These are phyloP conservation scores for Pseudogymnoascus sp. DNA, from an alignment of 2,329 filamentous ascomycete species.

Conservation along the genomic window DNA sequence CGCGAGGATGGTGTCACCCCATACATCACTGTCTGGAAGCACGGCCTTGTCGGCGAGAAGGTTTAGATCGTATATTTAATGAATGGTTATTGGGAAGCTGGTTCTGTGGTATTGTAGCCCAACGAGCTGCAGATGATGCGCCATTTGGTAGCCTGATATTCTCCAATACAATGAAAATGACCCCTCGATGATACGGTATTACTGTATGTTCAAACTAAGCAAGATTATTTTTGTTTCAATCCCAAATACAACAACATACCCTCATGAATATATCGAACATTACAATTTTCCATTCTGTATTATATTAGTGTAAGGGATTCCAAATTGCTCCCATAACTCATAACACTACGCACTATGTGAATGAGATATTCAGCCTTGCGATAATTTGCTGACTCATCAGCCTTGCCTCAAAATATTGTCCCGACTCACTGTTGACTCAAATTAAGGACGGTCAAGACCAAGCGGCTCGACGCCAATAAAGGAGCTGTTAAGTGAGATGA, in stretches of 20 bases:
- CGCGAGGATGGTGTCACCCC: slow-evolving; percentile 92
- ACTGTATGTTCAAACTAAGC: background rate
- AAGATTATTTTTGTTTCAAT: background rate
- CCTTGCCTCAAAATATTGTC: background rate
- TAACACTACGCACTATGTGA: background rate
- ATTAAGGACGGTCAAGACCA: background rate
- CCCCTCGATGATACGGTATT: background rate
- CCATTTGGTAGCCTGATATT: slow-evolving; percentile 6
- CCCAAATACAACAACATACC: background rate
- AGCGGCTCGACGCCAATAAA: background rate
- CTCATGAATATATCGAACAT: background rate
- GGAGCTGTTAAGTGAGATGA: background rate
- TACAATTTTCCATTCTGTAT: background rate
- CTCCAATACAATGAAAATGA: slow-evolving; percentile 7
- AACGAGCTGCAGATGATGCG: background rate
- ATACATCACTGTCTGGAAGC: slow-evolving; percentile 88
- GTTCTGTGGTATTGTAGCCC: background rate
- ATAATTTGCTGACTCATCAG: background rate
- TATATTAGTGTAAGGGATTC: background rate
- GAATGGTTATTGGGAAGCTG: slow-evolving; percentile 7
- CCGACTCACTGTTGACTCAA: background rate
- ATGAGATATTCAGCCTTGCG: background rate
- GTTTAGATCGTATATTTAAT: slow-evolving; percentile 49
- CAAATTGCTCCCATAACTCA: background rate
- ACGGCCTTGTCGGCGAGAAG: slow-evolving; percentile 83